Evolutionary conservation across 208 protist species (phyloP).

Genomic region (Wallacemonas collosoma): DNA sequence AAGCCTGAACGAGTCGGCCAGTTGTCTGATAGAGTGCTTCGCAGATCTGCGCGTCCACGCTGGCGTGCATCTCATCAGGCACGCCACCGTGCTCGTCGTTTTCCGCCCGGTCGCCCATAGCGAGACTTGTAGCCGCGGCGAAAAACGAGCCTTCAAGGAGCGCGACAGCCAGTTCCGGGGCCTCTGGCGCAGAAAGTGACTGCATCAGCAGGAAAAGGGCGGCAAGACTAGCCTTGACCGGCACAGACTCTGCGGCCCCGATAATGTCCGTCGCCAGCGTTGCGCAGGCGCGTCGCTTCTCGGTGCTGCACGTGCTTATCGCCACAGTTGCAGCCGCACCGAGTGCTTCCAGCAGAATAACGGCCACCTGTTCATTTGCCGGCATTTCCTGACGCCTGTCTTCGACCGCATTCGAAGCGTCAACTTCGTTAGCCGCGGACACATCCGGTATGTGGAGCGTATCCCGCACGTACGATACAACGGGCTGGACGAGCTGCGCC

Average conservation of each 20-base stretch:
- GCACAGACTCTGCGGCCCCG: not conserved
- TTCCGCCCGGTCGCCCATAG: not conserved
- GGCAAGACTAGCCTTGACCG: constrained; percentile 13
- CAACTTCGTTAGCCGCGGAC: too few species aligned
- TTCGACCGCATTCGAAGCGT: too few species aligned
- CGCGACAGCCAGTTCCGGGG: not conserved
- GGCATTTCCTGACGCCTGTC: not conserved
- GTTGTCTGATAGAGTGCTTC: constrained; percentile 13
- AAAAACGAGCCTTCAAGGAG: constrained; percentile 3
- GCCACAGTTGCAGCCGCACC: not conserved
- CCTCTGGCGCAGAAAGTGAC: not conserved
- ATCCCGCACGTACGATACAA: not conserved
- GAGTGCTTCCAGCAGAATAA: constrained; percentile 6
- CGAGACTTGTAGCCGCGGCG: not conserved
- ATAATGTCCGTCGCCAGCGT: not conserved
- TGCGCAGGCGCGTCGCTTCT: not conserved
- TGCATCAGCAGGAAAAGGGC: constrained; percentile 10
- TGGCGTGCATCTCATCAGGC: not conserved
- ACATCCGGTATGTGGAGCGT: not conserved
- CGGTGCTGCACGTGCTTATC: not conserved
- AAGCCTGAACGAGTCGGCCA: constrained; percentile 7
- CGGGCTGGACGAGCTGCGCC: not conserved
- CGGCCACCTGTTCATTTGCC: not conserved
- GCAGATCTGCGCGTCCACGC: not conserved
- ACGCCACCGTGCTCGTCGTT: not conserved